Base-by-base conservation (phyloP, 2,329 filamentous ascomycete species). In the Diaporthe humulicola region DNA sequence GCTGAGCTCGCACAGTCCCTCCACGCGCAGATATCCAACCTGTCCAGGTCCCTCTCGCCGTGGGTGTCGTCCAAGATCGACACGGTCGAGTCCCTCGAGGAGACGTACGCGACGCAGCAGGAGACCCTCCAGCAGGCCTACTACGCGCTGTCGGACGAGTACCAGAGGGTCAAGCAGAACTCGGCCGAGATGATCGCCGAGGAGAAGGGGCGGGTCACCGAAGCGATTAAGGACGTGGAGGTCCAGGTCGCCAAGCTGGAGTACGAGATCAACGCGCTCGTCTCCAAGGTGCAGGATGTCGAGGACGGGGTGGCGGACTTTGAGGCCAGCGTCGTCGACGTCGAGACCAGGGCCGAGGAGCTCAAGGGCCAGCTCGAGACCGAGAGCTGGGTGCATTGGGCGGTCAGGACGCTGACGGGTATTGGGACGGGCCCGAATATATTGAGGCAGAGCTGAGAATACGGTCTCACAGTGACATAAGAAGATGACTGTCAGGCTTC, bases 251-350 rank as follows among this genome's bases (percentile, higher is more conserved):
- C 95, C 28, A 96, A 96, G 83, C 87, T 98, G 73, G 96, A 98
- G 80, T 98, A 98, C 83, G 96, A 98, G 86, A 93, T 98, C 76
- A 91, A 93, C 75, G 91, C 92, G 22, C 86, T 98, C n/a, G 88
- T 92, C 66, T 91, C 92, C 64, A 95, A 95, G 79, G 93, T 98
- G 14, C 90, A 94, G 79, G 96, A 98, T 80, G 94, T 98, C 12
- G 95, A 98, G 80, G 93, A 95, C 76, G 94, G 94, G 1, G 91
- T 98, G 0, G 86, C 85, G 15, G 93, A 95, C 76, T 97, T 98
- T 82, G 94, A 96, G 83, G 88, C 90, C 66, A 93, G 96, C 82
- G 94, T 97, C 1, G 86, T 89, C 60, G 92, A 94, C 71, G 89
- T 95, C 66, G 94, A 94, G 86, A 87, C 83, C 54, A 86, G 91